Evolutionary conservation across 2,329 filamentous ascomycete genomes (phyloP), one percentile per base, ranked within the genome.

Genomic region (Aspergillus sp.): DNA sequence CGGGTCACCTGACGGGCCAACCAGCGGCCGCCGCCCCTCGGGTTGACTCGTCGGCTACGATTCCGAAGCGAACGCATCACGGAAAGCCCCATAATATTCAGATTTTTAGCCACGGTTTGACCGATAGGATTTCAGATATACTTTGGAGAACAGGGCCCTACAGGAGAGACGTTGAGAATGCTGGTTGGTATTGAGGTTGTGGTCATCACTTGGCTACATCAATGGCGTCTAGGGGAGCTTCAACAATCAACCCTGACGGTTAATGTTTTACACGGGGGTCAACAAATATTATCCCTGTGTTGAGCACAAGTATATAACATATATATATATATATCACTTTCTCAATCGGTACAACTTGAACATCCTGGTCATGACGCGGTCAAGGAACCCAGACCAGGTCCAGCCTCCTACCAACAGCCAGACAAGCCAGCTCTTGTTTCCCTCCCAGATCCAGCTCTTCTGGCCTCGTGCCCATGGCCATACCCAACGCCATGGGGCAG

Each of bases 271-370:
- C 27, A 55, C 51, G 52, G 51, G 6, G 8, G 4, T 28, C 39
- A 35, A 8, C 9, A 10, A n/a, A 19, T 33, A 32, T n/a, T 36
- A 35, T 19, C 6, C 43, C 10, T 48, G 8, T 9, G 8, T 5
- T 32, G 30, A 32, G 30, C 5, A 6, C 8, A 5, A 9, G 30
- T 29, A 42, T 28, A 12, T 10, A 9, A 9, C 5, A 9, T 29
- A 42, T 8, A 35, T 34, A 8, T 43, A 19, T 19, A 19, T 19
- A 19, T 19, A 19, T 35, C 32, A 43, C 42, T 8, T 28, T 41
- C 60, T 68, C 48, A 79, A 56, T 51, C 71, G 75, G 59, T 69
- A 66, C 47, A 80, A 56, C 51, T 73, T 70, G 61, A 79, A 80
- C 62, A 73, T 75, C n/a, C 65, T 64, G 26, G 66, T 68, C 54